phyloP scores from a whole-genome alignment of 1,139 yeast species.

The Suhomyces kunorum region DNA sequence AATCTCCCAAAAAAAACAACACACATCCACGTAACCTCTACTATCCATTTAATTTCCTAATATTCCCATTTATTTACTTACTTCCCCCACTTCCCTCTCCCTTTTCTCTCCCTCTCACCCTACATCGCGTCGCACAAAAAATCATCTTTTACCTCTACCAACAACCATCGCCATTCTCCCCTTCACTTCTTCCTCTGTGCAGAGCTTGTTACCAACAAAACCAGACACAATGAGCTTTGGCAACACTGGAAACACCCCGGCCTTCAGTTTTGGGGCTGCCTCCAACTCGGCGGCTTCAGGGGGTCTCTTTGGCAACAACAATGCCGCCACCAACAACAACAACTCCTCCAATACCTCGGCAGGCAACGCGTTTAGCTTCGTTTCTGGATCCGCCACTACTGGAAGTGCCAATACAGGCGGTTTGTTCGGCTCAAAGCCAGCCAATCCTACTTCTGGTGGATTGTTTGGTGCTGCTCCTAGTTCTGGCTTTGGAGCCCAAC shows the following conservation, averaged over 20 bases:
- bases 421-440: constrained; percentile 31
- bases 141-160: neutral
- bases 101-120: neutral
- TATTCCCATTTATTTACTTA: neutral
- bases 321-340: constrained; percentile 7
- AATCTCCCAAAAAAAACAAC: neutral
- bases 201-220: neutral
- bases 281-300: constrained; percentile 13
- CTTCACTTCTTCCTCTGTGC: neutral
- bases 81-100: neutral
- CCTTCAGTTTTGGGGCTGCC: constrained; percentile 13
- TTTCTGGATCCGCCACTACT: constrained; percentile 22
- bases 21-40: neutral
- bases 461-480: constrained; percentile 22
- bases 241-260: constrained; percentile 3
- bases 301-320: constrained; percentile 10
- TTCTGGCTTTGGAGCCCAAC: neutral
- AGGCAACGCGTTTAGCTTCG: constrained; percentile 17
- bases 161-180: constrained; percentile 2
- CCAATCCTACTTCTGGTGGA: constrained; percentile 19
- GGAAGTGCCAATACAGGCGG: constrained; percentile 14
- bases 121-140: neutral
- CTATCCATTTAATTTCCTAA: neutral
- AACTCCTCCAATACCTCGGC: neutral
- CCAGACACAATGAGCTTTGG: constrained; percentile 4